Conservation (phyloP, 2,329 filamentous ascomycete genomes). For the Aspergillus latus region DNA sequence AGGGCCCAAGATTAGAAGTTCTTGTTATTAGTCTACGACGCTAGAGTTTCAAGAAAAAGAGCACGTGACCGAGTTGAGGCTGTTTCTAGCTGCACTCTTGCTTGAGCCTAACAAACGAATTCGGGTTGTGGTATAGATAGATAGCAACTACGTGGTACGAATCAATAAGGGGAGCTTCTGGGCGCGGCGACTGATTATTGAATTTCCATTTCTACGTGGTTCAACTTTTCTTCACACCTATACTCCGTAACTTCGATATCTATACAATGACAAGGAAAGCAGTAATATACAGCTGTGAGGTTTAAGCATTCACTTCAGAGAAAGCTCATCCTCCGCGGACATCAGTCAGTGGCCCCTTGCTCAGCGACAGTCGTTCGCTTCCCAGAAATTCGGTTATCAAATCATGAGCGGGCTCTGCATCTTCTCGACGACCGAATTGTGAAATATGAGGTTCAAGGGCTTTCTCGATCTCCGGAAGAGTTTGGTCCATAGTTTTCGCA, state of each 20-base stretch:
- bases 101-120: no score
- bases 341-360: constrained; percentile 36
- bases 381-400: constrained; percentile 38
- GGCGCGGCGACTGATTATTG: no score
- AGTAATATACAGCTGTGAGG: constrained; percentile 10
- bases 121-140: no score
- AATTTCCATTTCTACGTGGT: no score
- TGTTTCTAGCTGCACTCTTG: no score
- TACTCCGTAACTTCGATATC: no score
- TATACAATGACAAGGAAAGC: no score
- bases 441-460: constrained; percentile 41
- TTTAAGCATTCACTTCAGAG: background rate
- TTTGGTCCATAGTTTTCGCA: constrained; percentile 41
- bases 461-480: constrained; percentile 39
- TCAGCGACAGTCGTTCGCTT: constrained; percentile 38
- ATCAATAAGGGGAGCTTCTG: no score
- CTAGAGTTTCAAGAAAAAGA: no score
- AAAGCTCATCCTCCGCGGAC: constrained; percentile 28
- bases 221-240: no score
- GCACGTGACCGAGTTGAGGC: background rate
- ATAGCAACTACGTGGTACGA: no score
- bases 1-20: background rate
- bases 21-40: no score
- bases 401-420: constrained; percentile 24
- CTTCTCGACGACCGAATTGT: constrained; percentile 43